phyloP scores from a whole-genome alignment of 805 yeast genomes.

The Blastobotrys americana region DNA sequence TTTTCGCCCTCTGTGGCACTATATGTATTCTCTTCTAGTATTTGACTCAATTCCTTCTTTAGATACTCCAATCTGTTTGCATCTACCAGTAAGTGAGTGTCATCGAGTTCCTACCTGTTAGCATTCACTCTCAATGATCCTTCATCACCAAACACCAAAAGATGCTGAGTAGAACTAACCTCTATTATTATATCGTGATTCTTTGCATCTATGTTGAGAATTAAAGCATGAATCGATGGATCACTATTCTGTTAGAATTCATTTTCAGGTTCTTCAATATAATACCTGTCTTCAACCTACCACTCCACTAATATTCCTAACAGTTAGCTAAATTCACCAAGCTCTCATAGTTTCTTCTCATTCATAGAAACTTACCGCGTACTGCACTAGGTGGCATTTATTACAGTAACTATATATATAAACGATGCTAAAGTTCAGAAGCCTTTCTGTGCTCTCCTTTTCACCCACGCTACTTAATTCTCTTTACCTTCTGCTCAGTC shows the following conservation, averaged over 20 bases:
- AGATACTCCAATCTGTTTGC: conserved; percentile 67
- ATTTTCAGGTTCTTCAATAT: no score
- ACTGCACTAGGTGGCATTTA: neutral
- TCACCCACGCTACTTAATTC: no score
- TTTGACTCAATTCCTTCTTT: conserved; percentile 65
- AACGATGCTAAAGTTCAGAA: no score
- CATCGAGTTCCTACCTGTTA: conserved; percentile 82
- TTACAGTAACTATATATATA: no score
- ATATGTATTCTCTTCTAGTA: conserved; percentile 76
- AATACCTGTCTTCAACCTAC: conserved; percentile 15
- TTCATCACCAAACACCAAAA: no score
- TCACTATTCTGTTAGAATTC: conserved; percentile 42
- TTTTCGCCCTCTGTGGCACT: conserved; percentile 64
- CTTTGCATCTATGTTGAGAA: conserved; percentile 71
- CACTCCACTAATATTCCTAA: conserved; percentile 31
- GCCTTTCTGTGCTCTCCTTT: no score
- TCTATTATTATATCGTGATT: conserved; percentile 64
- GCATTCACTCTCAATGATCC: no score
- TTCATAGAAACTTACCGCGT: no score
- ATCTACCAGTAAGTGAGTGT: conserved; percentile 79
- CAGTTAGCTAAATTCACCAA: no score
- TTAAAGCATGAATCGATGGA: conserved; percentile 85
- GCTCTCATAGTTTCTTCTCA: no score
- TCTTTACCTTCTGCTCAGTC: no score
- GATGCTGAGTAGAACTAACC: no score